Evolutionary conservation across 1,284 basidiomycete species (phyloP), one percentile per base, ranked within the genome.

Genomic region (Pholiota adiposa): DNA sequence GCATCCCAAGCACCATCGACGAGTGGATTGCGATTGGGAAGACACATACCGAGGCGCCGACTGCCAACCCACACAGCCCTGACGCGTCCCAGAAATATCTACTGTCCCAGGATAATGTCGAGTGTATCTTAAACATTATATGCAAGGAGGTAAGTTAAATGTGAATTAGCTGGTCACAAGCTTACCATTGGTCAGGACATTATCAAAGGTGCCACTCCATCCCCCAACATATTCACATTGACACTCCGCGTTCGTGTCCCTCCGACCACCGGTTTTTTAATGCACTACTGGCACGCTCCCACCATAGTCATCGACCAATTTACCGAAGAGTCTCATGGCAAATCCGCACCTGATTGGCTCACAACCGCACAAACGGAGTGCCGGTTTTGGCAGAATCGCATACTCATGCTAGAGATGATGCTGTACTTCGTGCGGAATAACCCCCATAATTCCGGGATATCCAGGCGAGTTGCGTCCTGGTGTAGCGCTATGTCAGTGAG

Each of bases 331-430:
- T 31, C 33, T 50, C 14, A 21, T 34, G 44, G 48, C 46, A 50
- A 34, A 27, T 33, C 33, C 34, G 34, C 55, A 50, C 55, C 46
- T 38, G 46, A 49, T 18, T 56, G 55, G 55, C 55, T 56, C 16
- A 7, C 27, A 56, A 56, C 46, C 21, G 55, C 50, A 8, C 27
- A 49, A 46, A 40, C 55, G 18, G 55, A 56, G 44, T 23, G 55
- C 18, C 44, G 33, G 48, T 56, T 56, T 46, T 56, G 55, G 55
- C 55, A 56, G 34, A 34, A 25, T 50, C 55, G 55, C 21, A 55
- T 25, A n/a, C 14, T 56, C 21, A 56, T 56, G 55, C n/a, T 56
- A 33, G 41, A 56, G 33, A 50, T 56, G 55, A 38, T 56, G 34
- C 55, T 40, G 1, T 33, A 50, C 36, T 56, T 56, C 25, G 54